Evolutionary conservation across 139 green algal species (phyloP), one percentile per base, ranked within the genome.

Genomic region (Chloropicon primus): DNA sequence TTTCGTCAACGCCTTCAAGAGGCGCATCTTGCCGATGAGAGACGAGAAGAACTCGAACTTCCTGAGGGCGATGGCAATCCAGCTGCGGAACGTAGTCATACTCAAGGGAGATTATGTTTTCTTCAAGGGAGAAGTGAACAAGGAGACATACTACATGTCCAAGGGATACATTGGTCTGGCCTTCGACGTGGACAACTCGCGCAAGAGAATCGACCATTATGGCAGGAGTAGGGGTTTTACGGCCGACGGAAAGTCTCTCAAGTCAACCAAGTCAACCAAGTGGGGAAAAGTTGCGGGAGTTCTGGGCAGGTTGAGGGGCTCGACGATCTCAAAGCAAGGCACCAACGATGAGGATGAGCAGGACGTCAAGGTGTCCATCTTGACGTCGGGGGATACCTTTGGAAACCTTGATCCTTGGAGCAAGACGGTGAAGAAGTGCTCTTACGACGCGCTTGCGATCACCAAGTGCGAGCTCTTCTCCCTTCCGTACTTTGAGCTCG

Each of bases 131-230:
- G 75, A 79, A 28, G 75, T 79, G 3, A 53, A 53, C 27, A 24
- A 79, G 21, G 26, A 79, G 26, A 79, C 29, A 17, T 79, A 79
- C 75, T 79, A 74, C 75, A 79, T 79, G 23, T 62, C 41, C 41
- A 62, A 62, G 41, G 41, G 41, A 5, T 62, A 62, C 41, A 62
- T 62, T 17, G 41, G 41, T 17, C 17, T 62, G 41, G 41, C 41
- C 41, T 62, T 62, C 17, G 41, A 62, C 41, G 41, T 62, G 41
- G 41, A 62, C 41, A 62, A 62, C 41, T 62, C 41, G 41, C 5
- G 41, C 10, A 62, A 62, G 41, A 62, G 41, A 17, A 62, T 62
- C 41, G 41, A 62, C 41, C 41, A 62, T 17, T 62, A 62, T 17
- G 41, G 41, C 41, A 62, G 41, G 41, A 62, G 41, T 17, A 62